Conservation (phyloP, 177 flowering plant genomes). For the Vitis hybrid region DNA sequence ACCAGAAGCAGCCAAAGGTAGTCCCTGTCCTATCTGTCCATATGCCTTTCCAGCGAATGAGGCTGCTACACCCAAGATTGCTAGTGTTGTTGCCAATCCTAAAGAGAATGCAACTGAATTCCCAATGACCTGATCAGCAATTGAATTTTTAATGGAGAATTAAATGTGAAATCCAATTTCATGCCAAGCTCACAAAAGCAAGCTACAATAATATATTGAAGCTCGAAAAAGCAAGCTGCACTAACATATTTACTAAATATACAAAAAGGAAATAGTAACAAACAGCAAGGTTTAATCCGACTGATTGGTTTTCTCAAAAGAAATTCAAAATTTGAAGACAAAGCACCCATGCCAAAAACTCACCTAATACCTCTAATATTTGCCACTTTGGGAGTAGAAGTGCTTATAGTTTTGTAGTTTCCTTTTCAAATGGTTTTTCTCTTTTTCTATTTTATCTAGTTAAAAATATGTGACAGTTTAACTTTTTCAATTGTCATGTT, state of each 20-base stretch:
- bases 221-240: too few species aligned
- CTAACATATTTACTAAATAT: too few species aligned
- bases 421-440: neutral
- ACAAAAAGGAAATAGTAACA: neutral
- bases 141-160: neutral
- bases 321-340: neutral
- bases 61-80: slow-evolving; percentile 83
- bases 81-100: slow-evolving; percentile 94
- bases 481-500: too few species aligned
- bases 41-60: slow-evolving; percentile 98
- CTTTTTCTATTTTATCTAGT: neutral
- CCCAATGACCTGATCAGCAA: slow-evolving; percentile 55
- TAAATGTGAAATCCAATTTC: too few species aligned
- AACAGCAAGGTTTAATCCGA: neutral
- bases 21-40: slow-evolving; percentile 93
- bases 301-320: neutral
- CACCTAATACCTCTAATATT: neutral
- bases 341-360: too few species aligned
- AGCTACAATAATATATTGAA: neutral
- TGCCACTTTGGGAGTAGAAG: neutral
- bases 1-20: slow-evolving; percentile 93
- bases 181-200: neutral
- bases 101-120: slow-evolving; percentile 87
- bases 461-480: too few species aligned
- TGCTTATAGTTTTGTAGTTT: neutral